Conservation (phyloP, 2,329 filamentous ascomycete genomes). For the Parascedosporium putredinis region DNA sequence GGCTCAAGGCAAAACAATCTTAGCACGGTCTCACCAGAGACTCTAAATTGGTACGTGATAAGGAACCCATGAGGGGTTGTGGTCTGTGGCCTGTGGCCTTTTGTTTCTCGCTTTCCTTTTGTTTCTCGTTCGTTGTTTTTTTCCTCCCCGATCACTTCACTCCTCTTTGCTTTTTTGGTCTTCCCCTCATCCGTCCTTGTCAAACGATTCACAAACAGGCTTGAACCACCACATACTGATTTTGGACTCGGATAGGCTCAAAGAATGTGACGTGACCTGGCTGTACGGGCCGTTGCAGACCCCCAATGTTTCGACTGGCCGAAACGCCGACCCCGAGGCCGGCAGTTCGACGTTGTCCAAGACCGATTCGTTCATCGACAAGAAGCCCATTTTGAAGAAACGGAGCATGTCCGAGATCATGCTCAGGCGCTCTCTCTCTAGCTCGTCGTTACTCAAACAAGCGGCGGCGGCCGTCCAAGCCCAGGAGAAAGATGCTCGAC, state of each 20-base stretch:
- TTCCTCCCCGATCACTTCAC: too few species aligned
- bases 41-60: conserved; percentile 68
- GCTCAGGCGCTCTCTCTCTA: conserved; percentile 78
- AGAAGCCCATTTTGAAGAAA: conserved; percentile 94
- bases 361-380: conserved; percentile 57
- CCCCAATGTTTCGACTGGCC: background rate
- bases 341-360: conserved; percentile 31
- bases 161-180: background rate
- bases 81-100: too few species aligned
- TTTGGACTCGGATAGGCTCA: conserved; percentile 54
- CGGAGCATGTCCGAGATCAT: conserved; percentile 93
- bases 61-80: too few species aligned
- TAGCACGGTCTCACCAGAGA: conserved; percentile 80
- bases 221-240: conserved; percentile 9
- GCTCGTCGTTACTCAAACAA: conserved; percentile 81
- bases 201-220: conserved; percentile 16
- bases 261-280: conserved; percentile 96
- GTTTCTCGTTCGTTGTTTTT: too few species aligned
- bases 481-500: conserved; percentile 52
- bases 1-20: conserved; percentile 87
- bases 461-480: conserved; percentile 79
- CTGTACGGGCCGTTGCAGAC: conserved; percentile 87
- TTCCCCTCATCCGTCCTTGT: conserved; percentile 9
- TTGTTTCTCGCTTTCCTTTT: too few species aligned
- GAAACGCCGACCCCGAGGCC: background rate